phyloP scores from a whole-genome alignment of 805 yeast species.

The Cyberlindnera saturnus region DNA sequence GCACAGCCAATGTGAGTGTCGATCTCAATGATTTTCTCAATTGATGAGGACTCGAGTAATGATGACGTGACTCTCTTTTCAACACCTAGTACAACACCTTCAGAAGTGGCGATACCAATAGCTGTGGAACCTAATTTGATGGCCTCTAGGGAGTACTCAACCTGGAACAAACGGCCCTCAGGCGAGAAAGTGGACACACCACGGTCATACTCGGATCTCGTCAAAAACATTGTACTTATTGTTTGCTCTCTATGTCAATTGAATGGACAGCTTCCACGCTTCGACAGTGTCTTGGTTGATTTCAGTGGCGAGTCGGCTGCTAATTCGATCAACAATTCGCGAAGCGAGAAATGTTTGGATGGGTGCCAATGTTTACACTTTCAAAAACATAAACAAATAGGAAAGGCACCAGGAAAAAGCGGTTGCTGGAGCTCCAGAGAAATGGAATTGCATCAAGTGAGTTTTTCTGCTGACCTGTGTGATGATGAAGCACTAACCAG shows the following conservation, averaged over 20 bases:
- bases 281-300: not conserved
- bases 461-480: not conserved
- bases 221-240: constrained; percentile 65
- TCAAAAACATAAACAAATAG: not conserved
- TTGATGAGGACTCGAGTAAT: constrained; percentile 82
- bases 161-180: constrained; percentile 97
- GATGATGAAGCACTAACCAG: not conserved
- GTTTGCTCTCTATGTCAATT: not conserved
- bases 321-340: not conserved
- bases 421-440: no score
- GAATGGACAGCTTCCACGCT: not conserved
- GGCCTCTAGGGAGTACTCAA: constrained; percentile 95
- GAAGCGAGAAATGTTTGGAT: not conserved
- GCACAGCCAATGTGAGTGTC: constrained; percentile 96
- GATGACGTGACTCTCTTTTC: constrained; percentile 96
- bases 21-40: constrained; percentile 93
- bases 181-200: constrained; percentile 99
- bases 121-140: constrained; percentile 97
- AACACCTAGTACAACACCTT: constrained; percentile 94
- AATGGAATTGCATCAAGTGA: constrained; percentile 5
- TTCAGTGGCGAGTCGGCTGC: not conserved
- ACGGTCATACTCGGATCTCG: constrained; percentile 99
- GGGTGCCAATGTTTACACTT: not conserved
- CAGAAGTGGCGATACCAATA: constrained; percentile 90
- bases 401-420: not conserved